Evolutionary conservation across 106 monocot genomes (phyloP).

Genomic region (Dactylorhiza incarnata): DNA sequence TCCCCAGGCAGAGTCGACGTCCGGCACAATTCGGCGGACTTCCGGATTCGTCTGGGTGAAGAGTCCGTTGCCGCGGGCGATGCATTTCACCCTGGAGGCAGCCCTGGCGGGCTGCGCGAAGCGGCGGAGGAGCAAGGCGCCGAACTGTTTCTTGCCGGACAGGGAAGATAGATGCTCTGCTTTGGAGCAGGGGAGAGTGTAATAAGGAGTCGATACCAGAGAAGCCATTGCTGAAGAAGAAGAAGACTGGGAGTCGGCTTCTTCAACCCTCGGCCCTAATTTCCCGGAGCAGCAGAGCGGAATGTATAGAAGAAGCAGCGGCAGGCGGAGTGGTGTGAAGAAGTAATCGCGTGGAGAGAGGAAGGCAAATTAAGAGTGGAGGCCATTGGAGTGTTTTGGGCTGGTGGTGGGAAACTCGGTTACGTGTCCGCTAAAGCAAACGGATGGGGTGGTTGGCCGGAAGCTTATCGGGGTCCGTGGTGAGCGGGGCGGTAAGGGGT

Average conservation of each 20-base stretch:
- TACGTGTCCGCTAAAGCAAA: slow-evolving; percentile 10
- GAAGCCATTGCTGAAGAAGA: slow-evolving; percentile 40
- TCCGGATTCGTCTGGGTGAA: slow-evolving; percentile 74
- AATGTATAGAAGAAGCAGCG: background rate
- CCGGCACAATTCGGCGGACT: slow-evolving; percentile 54
- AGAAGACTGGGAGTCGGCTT: background rate
- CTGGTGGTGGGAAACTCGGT: background rate
- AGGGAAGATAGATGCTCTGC: slow-evolving; percentile 20
- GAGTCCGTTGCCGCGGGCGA: slow-evolving; percentile 29
- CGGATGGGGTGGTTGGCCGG: background rate
- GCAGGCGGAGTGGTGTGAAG: too few relatives aligned
- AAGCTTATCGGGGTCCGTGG: slow-evolving; percentile 7
- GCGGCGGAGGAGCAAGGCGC: background rate
- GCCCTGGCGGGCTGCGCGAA: background rate
- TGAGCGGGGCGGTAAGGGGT: background rate
- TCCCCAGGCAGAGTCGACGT: background rate
- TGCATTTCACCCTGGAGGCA: background rate
- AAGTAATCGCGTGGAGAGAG: background rate
- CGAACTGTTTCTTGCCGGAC: slow-evolving; percentile 22
- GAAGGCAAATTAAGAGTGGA: background rate
- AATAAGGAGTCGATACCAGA: slow-evolving; percentile 36
- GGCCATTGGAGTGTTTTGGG: background rate
- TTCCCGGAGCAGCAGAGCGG: background rate
- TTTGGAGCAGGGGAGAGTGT: slow-evolving; percentile 24
- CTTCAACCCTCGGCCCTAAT: too few relatives aligned